These are phyloP conservation scores for Fusarium anthophilum DNA, from an alignment of 2,329 filamentous ascomycete genomes.

Conservation along the genomic window DNA sequence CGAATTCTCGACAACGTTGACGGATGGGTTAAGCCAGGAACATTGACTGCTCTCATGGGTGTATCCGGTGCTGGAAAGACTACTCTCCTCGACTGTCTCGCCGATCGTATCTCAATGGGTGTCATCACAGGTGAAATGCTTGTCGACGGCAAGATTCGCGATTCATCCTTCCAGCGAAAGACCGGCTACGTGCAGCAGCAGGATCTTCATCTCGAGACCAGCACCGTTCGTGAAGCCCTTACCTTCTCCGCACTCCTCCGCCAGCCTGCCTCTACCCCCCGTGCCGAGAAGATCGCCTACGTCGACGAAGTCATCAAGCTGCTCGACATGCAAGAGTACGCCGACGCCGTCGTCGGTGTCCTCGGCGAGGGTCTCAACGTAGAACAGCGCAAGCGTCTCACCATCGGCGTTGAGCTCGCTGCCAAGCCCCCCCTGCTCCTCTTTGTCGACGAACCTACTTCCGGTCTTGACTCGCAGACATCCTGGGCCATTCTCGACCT, in stretches of 20 bases:
- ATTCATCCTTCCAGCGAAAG: slow-evolving; percentile 75
- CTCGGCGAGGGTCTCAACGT: slow-evolving; percentile 57
- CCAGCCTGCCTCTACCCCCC: slow-evolving; percentile 55
- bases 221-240: slow-evolving; percentile 59
- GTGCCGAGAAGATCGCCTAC: slow-evolving; percentile 60
- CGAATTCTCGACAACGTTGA: slow-evolving; percentile 76
- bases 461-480: slow-evolving; percentile 67
- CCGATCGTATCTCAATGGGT: slow-evolving; percentile 77
- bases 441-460: slow-evolving; percentile 64
- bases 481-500: slow-evolving; percentile 79
- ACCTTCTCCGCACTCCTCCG: slow-evolving; percentile 55
- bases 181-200: slow-evolving; percentile 77
- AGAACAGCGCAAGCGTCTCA: slow-evolving; percentile 61
- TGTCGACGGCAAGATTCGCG: slow-evolving; percentile 72
- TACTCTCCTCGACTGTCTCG: slow-evolving; percentile 70
- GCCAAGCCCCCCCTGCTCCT: slow-evolving; percentile 58
- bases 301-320: slow-evolving; percentile 65
- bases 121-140: slow-evolving; percentile 76
- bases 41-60: slow-evolving; percentile 75
- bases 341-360: slow-evolving; percentile 62
- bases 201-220: slow-evolving; percentile 57
- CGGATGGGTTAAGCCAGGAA: slow-evolving; percentile 80
- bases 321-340: slow-evolving; percentile 64
- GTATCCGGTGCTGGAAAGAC: slow-evolving; percentile 65
- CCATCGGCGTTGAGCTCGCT: slow-evolving; percentile 59